Base-by-base conservation (phyloP, 192 early-diverging fungal genomes). In the Podila epicladia region DNA sequence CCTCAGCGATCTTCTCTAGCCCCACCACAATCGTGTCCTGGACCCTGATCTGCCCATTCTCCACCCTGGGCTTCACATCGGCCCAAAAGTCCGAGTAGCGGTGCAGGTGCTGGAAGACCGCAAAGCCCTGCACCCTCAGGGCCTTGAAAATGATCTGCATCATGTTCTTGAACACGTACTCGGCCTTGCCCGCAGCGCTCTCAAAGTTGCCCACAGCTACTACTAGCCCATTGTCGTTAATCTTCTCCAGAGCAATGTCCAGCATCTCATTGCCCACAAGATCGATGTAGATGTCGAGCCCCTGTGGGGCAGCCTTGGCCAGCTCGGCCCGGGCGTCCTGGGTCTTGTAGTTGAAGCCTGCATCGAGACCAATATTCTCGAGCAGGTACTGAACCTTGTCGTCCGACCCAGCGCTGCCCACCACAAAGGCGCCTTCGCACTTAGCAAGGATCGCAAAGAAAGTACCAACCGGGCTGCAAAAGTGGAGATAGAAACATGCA, bases 341-440 rank as follows among this genome's bases (percentile, higher is more conserved):
- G 13, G 88, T 94, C 82, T 96, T 97, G 91, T 97, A 96, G 87
- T 97, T 97, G 87, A 97, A 92, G 9, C 86, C 95, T 2, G 76
- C 91, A 82, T 97, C 94, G 48, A 92, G 92, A 22, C 91, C 92
- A 60, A 91, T 65, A 58, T 87, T 85, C 7, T 86, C 68, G 66
- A 90, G 87, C 26, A 95, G 85, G 64, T 88, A 89, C 17, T 80
- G 83, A 29, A 92, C 91, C 73, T 97, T 97, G 1, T 95, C 92
- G 71, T 96, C 95, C 9, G 89, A 89, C 9, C 94, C 93, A 5
- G 94, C 94, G 26, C 89, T 89, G 26, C 93, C 96, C 32, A 97
- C 87, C 11, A 97, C 96, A 28, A 84, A 86, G 58, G 92, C 87
- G 5, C 95, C 96, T 31, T 84, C 84, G 12, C 82, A 83, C 75